Base-by-base conservation (phyloP, 257 asterid species). In the Linaria vulgaris region DNA sequence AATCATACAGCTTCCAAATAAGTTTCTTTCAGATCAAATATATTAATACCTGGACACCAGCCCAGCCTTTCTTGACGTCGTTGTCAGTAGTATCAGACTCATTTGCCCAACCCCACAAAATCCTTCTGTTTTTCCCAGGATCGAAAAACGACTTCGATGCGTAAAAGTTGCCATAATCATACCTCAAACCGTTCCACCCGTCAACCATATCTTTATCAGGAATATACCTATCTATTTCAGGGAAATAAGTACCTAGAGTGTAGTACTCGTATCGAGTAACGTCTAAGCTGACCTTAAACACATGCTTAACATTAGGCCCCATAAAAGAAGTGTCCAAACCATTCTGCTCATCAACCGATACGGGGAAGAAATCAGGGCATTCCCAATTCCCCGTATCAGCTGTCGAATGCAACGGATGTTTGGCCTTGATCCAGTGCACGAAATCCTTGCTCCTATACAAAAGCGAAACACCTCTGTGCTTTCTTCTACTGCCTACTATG, bases 131-230 rank as follows among this genome's bases (percentile, higher is more conserved):
- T 74, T 79, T 84, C 37, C 69, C 65, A 3, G 78, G 78, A 31
- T 90, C 94, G 23, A 74, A 85, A 66, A 90, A 88, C 0, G 96
- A 75, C 59, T 90, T 88, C 1, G 97, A 90, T 2, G 97, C 96
- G 20, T 90, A 88, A 15, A 83, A 90, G 25, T 80, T 79, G 3
- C 95, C 97, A 34, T 85, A 90, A 46, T 85, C 97, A 44, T 68
- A 79, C 56, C 96, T 79, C 77, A 88, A 31, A 0, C 81, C 85
- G 12, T 78, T 73, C 71, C 78, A 71, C 2, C 82, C 77, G 21
- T 90, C 95, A 56, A 82, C 9, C 69, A 78, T 78, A 4, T 47
- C 86, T 17, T 63, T 43, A 61, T 85, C 94, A 1, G 81, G 83
- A 7, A 63, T 23, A 17, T 77, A 90, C 25, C 56, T 63, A 22